These are phyloP conservation scores for Chytriomyces hyalinus DNA, from an alignment of 192 early-diverging fungal genomes.

Conservation along the genomic window DNA sequence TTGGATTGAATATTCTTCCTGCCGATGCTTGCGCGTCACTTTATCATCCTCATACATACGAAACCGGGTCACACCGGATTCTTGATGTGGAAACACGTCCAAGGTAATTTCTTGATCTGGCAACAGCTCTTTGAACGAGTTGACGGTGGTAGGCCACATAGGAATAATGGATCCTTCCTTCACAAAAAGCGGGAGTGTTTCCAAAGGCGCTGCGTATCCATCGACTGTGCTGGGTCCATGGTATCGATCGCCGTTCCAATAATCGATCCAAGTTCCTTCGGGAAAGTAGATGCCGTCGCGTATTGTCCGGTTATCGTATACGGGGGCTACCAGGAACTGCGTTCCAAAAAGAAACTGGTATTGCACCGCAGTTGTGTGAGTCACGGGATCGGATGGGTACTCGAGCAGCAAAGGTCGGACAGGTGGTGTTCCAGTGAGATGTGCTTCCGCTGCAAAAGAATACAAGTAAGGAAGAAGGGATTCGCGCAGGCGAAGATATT, in stretches of 20 bases:
- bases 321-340: slow-evolving; percentile 26
- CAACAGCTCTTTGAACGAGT: not conserved
- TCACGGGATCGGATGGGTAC: slow-evolving; percentile 17
- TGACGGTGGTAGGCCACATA: slow-evolving; percentile 4
- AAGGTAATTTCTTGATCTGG: not conserved
- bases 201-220: slow-evolving; percentile 13
- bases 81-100: slow-evolving; percentile 4
- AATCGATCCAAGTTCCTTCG: slow-evolving; percentile 20
- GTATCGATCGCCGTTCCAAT: slow-evolving; percentile 10
- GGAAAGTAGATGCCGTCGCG: slow-evolving; percentile 21
- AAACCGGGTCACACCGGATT: not conserved
- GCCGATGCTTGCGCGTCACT: not conserved
- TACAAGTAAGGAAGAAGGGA: slow-evolving; percentile 26
- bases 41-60: slow-evolving; percentile 17
- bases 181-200: slow-evolving; percentile 28
- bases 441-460: slow-evolving; percentile 11
- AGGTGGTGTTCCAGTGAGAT: slow-evolving; percentile 12
- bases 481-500: slow-evolving; percentile 10
- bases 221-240: not conserved
- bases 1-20: slow-evolving; percentile 5
- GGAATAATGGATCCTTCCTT: slow-evolving; percentile 28
- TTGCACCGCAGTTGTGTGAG: not conserved
- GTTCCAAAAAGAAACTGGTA: slow-evolving; percentile 30
- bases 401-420: slow-evolving; percentile 13
- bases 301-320: not conserved